A percentile compares a stretch with the other conserved stretches of the same genome.
Evolutionary conservation across 108 stramenopile species (phyloP).

Genomic region (Mediolabrus comicus): DNA sequence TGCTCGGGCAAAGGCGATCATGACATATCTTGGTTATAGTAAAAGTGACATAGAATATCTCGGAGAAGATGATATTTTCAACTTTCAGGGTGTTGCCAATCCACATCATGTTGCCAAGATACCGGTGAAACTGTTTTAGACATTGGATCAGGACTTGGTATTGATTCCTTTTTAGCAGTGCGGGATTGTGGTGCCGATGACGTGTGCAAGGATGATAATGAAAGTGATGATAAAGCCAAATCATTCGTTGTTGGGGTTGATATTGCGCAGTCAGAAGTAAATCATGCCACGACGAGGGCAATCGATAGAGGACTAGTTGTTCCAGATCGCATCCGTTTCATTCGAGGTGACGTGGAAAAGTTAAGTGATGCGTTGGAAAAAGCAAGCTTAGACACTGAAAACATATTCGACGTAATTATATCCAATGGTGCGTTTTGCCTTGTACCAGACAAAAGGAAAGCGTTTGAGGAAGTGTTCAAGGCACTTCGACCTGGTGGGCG

Average conservation of each 20-base stretch:
- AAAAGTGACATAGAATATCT: constrained; percentile 55
- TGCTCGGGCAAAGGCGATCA: constrained; percentile 61
- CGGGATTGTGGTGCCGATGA: constrained; percentile 25
- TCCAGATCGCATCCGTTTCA: constrained; percentile 19
- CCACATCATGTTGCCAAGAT: constrained; percentile 69
- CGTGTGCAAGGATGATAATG: not conserved
- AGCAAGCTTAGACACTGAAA: constrained; percentile 1
- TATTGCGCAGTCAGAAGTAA: constrained; percentile 59
- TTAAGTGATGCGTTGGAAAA: constrained; percentile 13
- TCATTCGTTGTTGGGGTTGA: constrained; percentile 71
- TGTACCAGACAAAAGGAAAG: constrained; percentile 32
- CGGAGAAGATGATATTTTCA: constrained; percentile 65
- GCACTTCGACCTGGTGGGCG: constrained; percentile 40
- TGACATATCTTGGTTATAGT: constrained; percentile 63
- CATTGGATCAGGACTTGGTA: constrained; percentile 71
- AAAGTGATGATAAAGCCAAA: constrained; percentile 9
- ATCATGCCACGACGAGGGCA: constrained; percentile 54
- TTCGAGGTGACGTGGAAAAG: constrained; percentile 39
- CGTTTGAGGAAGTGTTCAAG: constrained; percentile 40
- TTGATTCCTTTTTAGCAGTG: constrained; percentile 70
- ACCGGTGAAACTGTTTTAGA: constrained; percentile 66
- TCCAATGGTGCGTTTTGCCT: constrained; percentile 52
- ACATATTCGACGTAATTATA: constrained; percentile 39
- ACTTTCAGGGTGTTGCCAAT: constrained; percentile 83
- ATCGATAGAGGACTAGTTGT: constrained; percentile 33